Evolutionary conservation across 345 rosid genomes (phyloP).

Genomic region (Rubroshorea leprosula): DNA sequence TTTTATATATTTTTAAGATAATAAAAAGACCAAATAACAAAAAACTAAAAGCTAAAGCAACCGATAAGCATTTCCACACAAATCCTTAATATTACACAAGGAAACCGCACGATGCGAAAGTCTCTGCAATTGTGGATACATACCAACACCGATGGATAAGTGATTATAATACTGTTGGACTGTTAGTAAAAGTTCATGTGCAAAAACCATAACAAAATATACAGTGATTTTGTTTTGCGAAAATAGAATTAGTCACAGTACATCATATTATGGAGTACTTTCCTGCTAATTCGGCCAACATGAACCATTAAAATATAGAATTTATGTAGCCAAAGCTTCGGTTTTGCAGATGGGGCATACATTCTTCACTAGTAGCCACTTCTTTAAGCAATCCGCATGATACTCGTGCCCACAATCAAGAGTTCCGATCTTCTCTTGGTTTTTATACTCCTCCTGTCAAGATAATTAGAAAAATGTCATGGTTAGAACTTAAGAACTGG

Average conservation of each 20-base stretch:
- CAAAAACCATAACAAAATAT: background rate
- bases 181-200: background rate
- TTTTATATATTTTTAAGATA: too few species aligned
- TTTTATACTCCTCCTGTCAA: slow-evolving; percentile 56
- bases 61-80: too few species aligned
- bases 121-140: background rate
- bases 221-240: background rate
- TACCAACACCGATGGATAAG: background rate
- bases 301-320: slow-evolving; percentile 17
- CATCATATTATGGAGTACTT: background rate
- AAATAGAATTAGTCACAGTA: background rate
- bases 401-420: slow-evolving; percentile 76
- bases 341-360: slow-evolving; percentile 88
- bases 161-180: background rate
- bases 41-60: too few species aligned
- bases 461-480: background rate
- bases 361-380: slow-evolving; percentile 81
- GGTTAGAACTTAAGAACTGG: background rate
- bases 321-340: slow-evolving; percentile 45
- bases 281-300: background rate
- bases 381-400: slow-evolving; percentile 78
- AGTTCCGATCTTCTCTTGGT: slow-evolving; percentile 47
- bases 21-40: too few species aligned
- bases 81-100: slow-evolving; percentile 6
- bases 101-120: background rate